Evolutionary conservation across 179 eudicot species (phyloP), one percentile per base, ranked within the genome.

Genomic region (Spergularia azorica): DNA sequence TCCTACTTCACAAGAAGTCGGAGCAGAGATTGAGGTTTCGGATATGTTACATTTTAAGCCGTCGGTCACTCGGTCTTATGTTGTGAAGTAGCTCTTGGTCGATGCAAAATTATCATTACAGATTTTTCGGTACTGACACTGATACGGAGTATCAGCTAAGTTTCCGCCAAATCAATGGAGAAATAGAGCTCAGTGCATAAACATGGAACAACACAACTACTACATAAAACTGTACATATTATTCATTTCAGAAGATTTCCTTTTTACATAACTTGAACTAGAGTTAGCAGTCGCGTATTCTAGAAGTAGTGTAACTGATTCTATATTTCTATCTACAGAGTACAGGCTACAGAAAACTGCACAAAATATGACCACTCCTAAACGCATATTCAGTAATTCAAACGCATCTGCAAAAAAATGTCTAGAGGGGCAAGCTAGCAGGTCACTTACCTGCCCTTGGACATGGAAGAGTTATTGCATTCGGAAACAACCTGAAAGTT

Each of bases 291-390:
- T 21, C 51, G 39, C 41, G 0, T 43, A 68, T 6, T 57, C 18
- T 4, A 6, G 18, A 68, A 4, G 15, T 46, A 10, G 41, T 26
- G 32, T 48, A 48, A 18, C 72, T 68, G 56, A 54, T 70, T 32
- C 7, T 16, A 70, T 52, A n/a, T n/a, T n/a, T n/a, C n/a, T n/a
- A n/a, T n/a, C n/a, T n/a, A n/a, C n/a, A n/a, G n/a, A n/a, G 4
- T 5, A 68, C 72, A 52, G 0, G 12, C 60, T 21, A 51, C 58
- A 51, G 50, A 56, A 16, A 72, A n/a, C 75, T 57, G 75, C 75
- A 72, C 75, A 58, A 72, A 71, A 71, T 16, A 14, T 8, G 16
- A 38, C 10, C 15, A 26, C 17, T 21, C n/a, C n/a, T 48, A 8
- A 70, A 52, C 17, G 16, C 50, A 15, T 11, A 70, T 9, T 32